Conservation (phyloP, 441 rosid genomes). For the Erodium texanum region DNA sequence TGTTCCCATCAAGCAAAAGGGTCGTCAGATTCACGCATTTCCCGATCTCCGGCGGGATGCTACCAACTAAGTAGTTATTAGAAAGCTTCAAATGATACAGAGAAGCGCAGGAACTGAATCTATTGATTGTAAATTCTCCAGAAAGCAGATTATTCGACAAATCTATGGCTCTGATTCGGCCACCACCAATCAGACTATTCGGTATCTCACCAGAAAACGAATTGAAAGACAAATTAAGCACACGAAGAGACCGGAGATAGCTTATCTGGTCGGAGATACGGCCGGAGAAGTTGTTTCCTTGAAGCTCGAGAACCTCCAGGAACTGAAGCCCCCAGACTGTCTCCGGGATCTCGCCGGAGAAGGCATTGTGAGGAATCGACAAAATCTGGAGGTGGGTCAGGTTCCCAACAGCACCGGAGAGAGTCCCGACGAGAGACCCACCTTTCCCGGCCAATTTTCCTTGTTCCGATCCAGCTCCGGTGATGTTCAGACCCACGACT, state of each 20-base stretch:
- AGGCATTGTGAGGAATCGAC: conserved; percentile 30
- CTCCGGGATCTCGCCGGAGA: conserved; percentile 48
- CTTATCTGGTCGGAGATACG: conserved; percentile 36
- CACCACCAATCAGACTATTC: conserved; percentile 30
- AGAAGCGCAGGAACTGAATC: conserved; percentile 27
- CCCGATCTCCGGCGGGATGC: conserved; percentile 45
- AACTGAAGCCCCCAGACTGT: conserved; percentile 28
- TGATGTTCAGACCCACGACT: conserved; percentile 31
- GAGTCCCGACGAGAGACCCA: conserved; percentile 24
- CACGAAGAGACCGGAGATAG: conserved; percentile 26
- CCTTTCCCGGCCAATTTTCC: not conserved
- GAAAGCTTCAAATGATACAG: conserved; percentile 49
- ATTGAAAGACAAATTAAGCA: conserved; percentile 50
- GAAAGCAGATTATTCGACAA: conserved; percentile 43
- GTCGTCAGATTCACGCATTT: conserved; percentile 38
- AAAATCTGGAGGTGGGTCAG: conserved; percentile 31
- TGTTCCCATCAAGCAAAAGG: conserved; percentile 49
- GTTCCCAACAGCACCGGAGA: conserved; percentile 28
- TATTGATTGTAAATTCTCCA: conserved; percentile 28
- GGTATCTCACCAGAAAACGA: conserved; percentile 40
- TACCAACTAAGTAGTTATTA: conserved; percentile 33
- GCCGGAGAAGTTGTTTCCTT: conserved; percentile 55
- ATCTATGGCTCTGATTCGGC: conserved; percentile 35
- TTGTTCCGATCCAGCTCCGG: not conserved
- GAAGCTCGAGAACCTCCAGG: conserved; percentile 48